phyloP scores from a whole-genome alignment of 306 rosid species.

The Lagenaria siceraria region DNA sequence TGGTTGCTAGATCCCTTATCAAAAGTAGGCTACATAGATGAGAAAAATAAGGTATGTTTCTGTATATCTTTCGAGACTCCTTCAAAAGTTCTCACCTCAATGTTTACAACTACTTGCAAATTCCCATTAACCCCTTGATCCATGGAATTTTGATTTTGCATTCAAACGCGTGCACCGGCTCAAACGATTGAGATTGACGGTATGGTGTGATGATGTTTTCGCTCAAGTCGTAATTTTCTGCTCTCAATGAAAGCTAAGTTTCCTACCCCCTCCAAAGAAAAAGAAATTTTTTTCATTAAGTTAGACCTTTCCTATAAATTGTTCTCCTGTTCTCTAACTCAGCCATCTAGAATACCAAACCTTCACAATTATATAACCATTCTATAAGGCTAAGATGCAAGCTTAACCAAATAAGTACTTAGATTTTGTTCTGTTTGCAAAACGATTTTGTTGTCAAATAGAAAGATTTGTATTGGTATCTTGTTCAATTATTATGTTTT shows the following conservation, averaged over 20 bases:
- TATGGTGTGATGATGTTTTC: background rate
- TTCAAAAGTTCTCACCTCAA: background rate
- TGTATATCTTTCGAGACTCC: background rate
- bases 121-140: background rate
- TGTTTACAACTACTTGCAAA: background rate
- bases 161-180: background rate
- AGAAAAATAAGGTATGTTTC: background rate
- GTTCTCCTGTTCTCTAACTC: background rate
- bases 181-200: background rate
- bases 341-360: background rate
- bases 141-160: background rate
- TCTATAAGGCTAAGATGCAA: background rate
- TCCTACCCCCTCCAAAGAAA: no score
- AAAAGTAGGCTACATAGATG: background rate
- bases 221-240: background rate
- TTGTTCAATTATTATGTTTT: background rate
- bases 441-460: background rate
- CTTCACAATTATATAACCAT: background rate
- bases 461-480: background rate
- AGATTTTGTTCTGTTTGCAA: background rate
- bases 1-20: background rate
- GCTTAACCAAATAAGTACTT: background rate
- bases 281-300: no score
- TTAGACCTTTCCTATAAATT: background rate
- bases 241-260: background rate